Evolutionary conservation across 2,329 filamentous ascomycete species (phyloP).

Genomic region (Sphaerulina populicola): DNA sequence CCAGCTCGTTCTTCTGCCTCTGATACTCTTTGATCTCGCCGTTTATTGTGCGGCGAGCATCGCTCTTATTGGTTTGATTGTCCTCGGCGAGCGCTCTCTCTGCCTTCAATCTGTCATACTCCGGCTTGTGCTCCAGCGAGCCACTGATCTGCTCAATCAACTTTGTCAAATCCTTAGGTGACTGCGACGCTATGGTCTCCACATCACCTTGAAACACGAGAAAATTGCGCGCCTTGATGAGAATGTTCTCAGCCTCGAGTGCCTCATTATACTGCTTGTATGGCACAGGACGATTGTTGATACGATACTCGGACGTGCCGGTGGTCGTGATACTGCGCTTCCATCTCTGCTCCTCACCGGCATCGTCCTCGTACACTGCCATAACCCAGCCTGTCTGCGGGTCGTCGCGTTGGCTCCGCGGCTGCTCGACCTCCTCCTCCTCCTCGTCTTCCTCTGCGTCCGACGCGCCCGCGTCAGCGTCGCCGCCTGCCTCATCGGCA

Average conservation of each 20-base stretch:
- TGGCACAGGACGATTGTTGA: conserved; percentile 83
- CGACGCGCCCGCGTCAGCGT: conserved; percentile 46
- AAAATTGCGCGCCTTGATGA: conserved; percentile 97
- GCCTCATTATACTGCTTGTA: conserved; percentile 90
- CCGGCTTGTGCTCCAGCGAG: conserved; percentile 84
- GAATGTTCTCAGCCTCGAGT: conserved; percentile 85
- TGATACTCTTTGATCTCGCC: conserved; percentile 97
- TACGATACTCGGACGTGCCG: conserved; percentile 89
- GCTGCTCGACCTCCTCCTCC: conserved; percentile 43
- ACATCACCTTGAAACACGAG: conserved; percentile 98
- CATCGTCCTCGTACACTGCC: conserved; percentile 97
- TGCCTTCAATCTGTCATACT: conserved; percentile 83
- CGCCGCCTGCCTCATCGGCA: conserved; percentile 34
- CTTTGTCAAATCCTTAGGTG: conserved; percentile 83
- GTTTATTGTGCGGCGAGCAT: conserved; percentile 86
- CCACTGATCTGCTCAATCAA: conserved; percentile 97
- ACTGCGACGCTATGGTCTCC: conserved; percentile 91
- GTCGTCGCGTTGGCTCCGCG: conserved; percentile 61
- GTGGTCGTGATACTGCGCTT: conserved; percentile 85
- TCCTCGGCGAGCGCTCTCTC: conserved; percentile 81
- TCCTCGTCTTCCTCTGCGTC: conserved; percentile 42
- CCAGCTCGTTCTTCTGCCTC: conserved; percentile 91
- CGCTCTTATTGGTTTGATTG: conserved; percentile 78
- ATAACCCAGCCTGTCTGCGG: conserved; percentile 97
- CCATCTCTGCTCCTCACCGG: conserved; percentile 89